Base-by-base conservation (phyloP, 2,329 filamentous ascomycete species). In the Pestalotiopsis sp. region DNA sequence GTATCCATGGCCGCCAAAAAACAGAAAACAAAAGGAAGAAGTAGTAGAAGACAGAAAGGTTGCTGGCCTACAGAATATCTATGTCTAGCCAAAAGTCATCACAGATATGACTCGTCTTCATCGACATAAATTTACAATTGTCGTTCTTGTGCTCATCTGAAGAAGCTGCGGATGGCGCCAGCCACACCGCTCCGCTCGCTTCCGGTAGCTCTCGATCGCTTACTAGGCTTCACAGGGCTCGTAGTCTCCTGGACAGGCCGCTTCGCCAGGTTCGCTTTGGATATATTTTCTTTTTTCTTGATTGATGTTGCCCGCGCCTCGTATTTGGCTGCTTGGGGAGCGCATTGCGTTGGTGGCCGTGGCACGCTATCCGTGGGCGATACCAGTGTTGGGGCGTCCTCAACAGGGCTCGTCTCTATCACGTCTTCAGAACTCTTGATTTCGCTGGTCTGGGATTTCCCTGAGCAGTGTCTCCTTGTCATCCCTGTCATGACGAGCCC, bases 151-250 rank as follows among this genome's bases (percentile, higher is more conserved):
- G 17, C 41, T 75, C 74, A 85, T 65, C 82, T 81, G 73, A 86
- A 86, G 67, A 85, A 77, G 67, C 78, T 84, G 56, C 83, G 81
- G 67, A 84, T 78, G 9, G 83, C 80, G 68, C 82, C 79, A 20
- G 80, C 78, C 72, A 81, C 76, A 31, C 79, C 73, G 13, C 80
- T 80, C 58, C 78, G 78, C 71, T 81, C 82, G 67, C 80, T 74
- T 39, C 74, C 74, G 7, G 80, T 76, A 7, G 79, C 77, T 69
- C 76, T 81, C 27, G 77, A 73, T 82, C 82, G 82, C 67, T 79
- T 78, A 57, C 76, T 78, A 27, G 77, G 72, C 69, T 78, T 79
- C 68, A 73, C 13, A 67, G 70, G 69, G 71, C 66, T 72, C 66
- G 73, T 68, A 69, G 71, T 74, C 66, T 75, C 72, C 20, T 72